Percentiles rank a stretch among this genome's conserved stretches.
phyloP scores from a whole-genome alignment of 2,329 filamentous ascomycete species.

The Rhytidhysteron rufulum region DNA sequence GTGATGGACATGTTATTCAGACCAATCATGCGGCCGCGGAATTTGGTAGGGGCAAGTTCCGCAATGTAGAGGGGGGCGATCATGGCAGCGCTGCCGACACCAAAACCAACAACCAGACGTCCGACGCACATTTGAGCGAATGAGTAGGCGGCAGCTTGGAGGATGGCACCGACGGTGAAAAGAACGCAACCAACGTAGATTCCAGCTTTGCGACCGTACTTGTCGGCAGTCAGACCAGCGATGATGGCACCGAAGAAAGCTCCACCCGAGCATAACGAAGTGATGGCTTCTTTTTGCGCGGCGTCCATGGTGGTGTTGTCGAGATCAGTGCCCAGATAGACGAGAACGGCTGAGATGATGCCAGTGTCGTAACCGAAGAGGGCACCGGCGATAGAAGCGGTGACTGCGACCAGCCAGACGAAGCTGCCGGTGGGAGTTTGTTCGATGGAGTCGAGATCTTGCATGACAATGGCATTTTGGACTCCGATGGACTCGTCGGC shows the following conservation, averaged over 20 bases:
- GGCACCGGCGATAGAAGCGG: slow-evolving; percentile 22
- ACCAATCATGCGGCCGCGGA: slow-evolving; percentile 48
- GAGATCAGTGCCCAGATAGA: slow-evolving; percentile 39
- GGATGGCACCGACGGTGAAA: slow-evolving; percentile 34
- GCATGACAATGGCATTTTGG: neutral
- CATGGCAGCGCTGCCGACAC: slow-evolving; percentile 50
- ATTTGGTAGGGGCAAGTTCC: slow-evolving; percentile 49
- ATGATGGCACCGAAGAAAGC: slow-evolving; percentile 43
- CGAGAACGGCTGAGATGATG: slow-evolving; percentile 44
- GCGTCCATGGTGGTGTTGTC: slow-evolving; percentile 36
- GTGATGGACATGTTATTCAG: slow-evolving; percentile 45
- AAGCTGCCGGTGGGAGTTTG: neutral
- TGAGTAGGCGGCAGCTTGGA: slow-evolving; percentile 26
- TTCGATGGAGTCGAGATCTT: slow-evolving; percentile 2
- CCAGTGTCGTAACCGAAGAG: slow-evolving; percentile 44
- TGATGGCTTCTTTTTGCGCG: slow-evolving; percentile 50
- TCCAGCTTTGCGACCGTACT: slow-evolving; percentile 35
- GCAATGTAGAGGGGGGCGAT: slow-evolving; percentile 47
- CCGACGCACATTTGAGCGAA: slow-evolving; percentile 45
- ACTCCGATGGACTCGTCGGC: neutral
- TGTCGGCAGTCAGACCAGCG: slow-evolving; percentile 25
- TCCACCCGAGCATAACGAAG: slow-evolving; percentile 49
- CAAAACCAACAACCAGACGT: slow-evolving; percentile 47
- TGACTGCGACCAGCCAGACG: slow-evolving; percentile 1
- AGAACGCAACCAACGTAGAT: slow-evolving; percentile 39